Conservation (phyloP, 2,329 filamentous ascomycete genomes). For the Exophiala xenobiotica region DNA sequence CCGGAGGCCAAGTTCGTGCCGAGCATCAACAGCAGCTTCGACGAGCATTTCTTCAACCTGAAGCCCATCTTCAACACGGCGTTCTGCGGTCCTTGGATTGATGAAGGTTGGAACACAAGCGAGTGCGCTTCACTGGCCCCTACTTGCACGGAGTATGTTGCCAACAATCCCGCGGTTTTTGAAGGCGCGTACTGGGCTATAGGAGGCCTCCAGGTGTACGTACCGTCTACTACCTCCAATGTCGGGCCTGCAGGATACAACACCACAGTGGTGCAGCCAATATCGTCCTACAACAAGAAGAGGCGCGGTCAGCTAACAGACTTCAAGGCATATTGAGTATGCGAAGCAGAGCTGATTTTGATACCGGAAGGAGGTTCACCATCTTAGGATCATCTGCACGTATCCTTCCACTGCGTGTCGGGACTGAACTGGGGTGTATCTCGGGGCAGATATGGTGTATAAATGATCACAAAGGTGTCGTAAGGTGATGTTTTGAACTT, state of each 20-base stretch:
- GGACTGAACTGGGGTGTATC: no score
- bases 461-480: no score
- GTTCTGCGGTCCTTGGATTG: conserved; percentile 59
- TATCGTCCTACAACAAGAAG: neutral
- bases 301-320: neutral
- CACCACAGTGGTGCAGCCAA: neutral
- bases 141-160: conserved; percentile 70
- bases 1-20: conserved; percentile 45
- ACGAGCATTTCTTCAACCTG: conserved; percentile 41
- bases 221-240: conserved; percentile 23
- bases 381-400: no score
- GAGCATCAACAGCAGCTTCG: conserved; percentile 40
- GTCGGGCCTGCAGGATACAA: neutral
- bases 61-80: conserved; percentile 52
- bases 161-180: conserved; percentile 66
- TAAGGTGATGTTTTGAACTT: no score
- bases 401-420: no score
- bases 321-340: neutral
- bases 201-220: conserved; percentile 65
- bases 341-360: no score
- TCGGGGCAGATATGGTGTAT: no score
- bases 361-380: no score
- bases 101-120: conserved; percentile 49
- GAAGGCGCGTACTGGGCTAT: conserved; percentile 72
- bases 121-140: conserved; percentile 59